Base-by-base conservation (phyloP, 805 yeast genomes). In the Wickerhamiella bombiphila region DNA sequence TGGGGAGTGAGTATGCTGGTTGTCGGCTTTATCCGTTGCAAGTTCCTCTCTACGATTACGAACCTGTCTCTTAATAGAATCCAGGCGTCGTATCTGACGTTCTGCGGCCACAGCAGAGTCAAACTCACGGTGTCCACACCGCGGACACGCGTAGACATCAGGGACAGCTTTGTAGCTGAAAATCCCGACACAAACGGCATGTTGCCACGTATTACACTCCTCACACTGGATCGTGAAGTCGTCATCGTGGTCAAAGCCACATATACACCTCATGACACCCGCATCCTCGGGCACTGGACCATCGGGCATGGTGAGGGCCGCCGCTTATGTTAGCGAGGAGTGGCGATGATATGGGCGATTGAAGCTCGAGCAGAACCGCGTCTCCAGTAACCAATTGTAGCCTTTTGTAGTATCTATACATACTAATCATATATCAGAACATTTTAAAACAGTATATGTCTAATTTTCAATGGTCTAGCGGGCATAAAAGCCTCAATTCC, bases 181-280 rank as follows among this genome's bases (percentile, higher is more conserved):
- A 40, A 80, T 81, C 5, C 78, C 79, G 71, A 83, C 81, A 58
- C 97, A 86, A n/a, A 72, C 65, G 20, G 91, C 85, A 60, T 86
- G 97, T 55, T 86, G 95, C 96, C 96, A 86, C 44, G 94, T 72
- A 56, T 71, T 76, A 57, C 97, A 86, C 24, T 72, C 68, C 55
- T 85, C 95, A 61, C 97, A 86, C 57, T 88, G 95, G 42, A 86
- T 80, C 1, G 96, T 86, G 56, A 81, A 82, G 0, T 95, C 94
- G 56, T 86, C 97, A 57, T 88, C 96, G 44, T 86, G 94, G 42
- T 75, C 81, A 48, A 66, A 75, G 1, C 75, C 83, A 64, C 97
- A 88, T 6, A 86, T 72, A 59, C 97, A 88, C 2, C 94, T 82
- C 38, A 88, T 86, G 0, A 74, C 59, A 0, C 94, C 95, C 2